A percentile compares a stretch with the other conserved stretches of the same genome.
Evolutionary conservation across 495 filamentous ascomycete species (phyloP).

Genomic region (Oidiodendron maius): DNA sequence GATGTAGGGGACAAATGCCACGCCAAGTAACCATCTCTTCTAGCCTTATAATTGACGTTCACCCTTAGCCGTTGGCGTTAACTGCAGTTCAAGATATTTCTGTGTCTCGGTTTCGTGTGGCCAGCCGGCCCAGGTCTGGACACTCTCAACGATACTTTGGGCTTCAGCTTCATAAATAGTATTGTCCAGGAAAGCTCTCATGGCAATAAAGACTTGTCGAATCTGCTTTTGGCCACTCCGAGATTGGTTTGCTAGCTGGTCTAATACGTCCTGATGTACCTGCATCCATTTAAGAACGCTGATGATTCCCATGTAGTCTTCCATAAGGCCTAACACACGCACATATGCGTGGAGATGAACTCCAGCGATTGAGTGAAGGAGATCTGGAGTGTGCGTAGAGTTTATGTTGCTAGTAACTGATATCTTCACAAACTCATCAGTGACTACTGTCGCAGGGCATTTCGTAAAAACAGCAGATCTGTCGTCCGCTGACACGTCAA

Average conservation of each 20-base stretch:
- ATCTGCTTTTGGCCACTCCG: constrained; percentile 12
- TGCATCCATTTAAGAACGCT: constrained; percentile 50
- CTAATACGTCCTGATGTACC: constrained; percentile 12
- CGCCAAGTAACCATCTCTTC: constrained; percentile 13
- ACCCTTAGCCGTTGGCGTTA: background rate
- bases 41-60: background rate
- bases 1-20: background rate
- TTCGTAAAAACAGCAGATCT: background rate
- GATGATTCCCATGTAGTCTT: constrained; percentile 44
- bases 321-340: constrained; percentile 41
- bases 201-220: constrained; percentile 12
- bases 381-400: background rate
- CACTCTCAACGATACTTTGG: constrained; percentile 7
- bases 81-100: constrained; percentile 8
- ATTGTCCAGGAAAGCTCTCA: constrained; percentile 3
- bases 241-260: constrained; percentile 1
- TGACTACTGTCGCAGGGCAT: constrained; percentile 1
- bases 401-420: background rate
- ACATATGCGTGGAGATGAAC: constrained; percentile 47
- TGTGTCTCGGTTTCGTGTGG: constrained; percentile 15
- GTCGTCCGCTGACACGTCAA: background rate
- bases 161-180: constrained; percentile 5
- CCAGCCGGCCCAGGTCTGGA: constrained; percentile 21
- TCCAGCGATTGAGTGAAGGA: constrained; percentile 13
- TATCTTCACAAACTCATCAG: constrained; percentile 12